These are phyloP conservation scores for Hericium alpestre DNA, from an alignment of 768 basidiomycete species.

Conservation along the genomic window DNA sequence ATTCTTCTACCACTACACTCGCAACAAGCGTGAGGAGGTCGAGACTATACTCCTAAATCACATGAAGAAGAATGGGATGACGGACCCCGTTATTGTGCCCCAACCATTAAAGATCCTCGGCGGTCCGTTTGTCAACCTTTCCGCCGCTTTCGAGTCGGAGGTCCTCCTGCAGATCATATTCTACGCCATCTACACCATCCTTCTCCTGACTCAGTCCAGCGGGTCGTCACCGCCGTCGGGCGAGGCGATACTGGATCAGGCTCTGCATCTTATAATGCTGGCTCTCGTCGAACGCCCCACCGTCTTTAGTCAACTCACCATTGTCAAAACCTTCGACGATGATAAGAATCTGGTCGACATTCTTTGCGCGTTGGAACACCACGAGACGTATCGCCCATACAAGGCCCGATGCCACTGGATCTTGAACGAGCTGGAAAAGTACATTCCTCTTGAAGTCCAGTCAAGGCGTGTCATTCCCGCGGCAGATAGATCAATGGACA, in stretches of 20 bases:
- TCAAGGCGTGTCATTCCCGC: constrained; percentile 36
- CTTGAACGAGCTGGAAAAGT: constrained; percentile 43
- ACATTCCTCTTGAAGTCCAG: constrained; percentile 49
- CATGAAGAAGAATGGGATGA: constrained; percentile 50
- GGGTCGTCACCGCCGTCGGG: constrained; percentile 61
- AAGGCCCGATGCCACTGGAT: constrained; percentile 68
- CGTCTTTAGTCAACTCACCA: constrained; percentile 50
- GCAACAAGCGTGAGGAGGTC: constrained; percentile 89
- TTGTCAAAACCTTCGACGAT: constrained; percentile 45
- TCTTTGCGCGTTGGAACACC: constrained; percentile 68
- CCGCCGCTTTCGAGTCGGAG: constrained; percentile 55
- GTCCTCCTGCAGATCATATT: constrained; percentile 75
- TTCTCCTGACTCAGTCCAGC: constrained; percentile 50
- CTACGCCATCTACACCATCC: constrained; percentile 67
- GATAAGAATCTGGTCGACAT: constrained; percentile 57
- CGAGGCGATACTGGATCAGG: constrained; percentile 86
- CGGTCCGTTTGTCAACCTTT: constrained; percentile 62
- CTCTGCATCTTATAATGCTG: constrained; percentile 77
- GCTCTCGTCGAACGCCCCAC: constrained; percentile 62
- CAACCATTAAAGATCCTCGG: constrained; percentile 49
- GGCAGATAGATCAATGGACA: constrained; percentile 29
- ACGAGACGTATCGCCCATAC: constrained; percentile 62
- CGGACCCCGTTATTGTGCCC: constrained; percentile 69
- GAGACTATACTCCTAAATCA: constrained; percentile 63
- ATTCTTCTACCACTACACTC: constrained; percentile 90